These are phyloP conservation scores for Escallonia herrerae DNA, from an alignment of 129 eudicot genomes.

Conservation along the genomic window DNA sequence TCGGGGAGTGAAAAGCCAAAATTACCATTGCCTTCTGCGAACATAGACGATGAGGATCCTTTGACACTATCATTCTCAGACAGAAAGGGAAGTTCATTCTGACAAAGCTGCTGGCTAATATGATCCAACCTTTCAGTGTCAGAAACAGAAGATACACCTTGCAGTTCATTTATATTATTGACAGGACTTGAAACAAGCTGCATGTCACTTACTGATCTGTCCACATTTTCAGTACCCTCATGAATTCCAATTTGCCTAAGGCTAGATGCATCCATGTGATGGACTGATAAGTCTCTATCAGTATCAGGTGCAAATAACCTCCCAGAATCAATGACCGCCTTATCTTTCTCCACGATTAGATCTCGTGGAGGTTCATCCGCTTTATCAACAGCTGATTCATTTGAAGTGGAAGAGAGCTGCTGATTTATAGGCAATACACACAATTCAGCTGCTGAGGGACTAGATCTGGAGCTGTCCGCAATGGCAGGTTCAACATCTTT, in stretches of 20 bases:
- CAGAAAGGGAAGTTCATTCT: conserved; percentile 16
- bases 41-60: conserved; percentile 19
- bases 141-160: conserved; percentile 14
- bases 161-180: conserved; percentile 8
- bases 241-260: background rate
- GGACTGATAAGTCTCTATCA: conserved; percentile 2
- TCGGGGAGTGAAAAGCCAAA: conserved; percentile 20
- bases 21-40: conserved; percentile 9
- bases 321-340: conserved; percentile 10
- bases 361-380: conserved; percentile 16
- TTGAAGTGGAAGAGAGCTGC: background rate
- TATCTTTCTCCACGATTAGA: conserved; percentile 24
- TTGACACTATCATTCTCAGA: conserved; percentile 21
- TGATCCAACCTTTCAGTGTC: conserved; percentile 17
- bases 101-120: conserved; percentile 23
- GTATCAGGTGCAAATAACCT: conserved; percentile 10
- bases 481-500: conserved; percentile 16
- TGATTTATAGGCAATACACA: conserved; percentile 6
- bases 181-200: conserved; percentile 16
- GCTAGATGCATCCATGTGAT: background rate
- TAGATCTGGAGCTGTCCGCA: background rate
- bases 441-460: conserved; percentile 13
- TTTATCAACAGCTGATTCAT: conserved; percentile 7
- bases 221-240: conserved; percentile 6
- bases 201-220: background rate